Percentiles rank a stretch among this genome's conserved stretches.
These are phyloP conservation scores for Bjerkandera adusta DNA, from an alignment of 1,284 basidiomycete genomes.

Conservation along the genomic window DNA sequence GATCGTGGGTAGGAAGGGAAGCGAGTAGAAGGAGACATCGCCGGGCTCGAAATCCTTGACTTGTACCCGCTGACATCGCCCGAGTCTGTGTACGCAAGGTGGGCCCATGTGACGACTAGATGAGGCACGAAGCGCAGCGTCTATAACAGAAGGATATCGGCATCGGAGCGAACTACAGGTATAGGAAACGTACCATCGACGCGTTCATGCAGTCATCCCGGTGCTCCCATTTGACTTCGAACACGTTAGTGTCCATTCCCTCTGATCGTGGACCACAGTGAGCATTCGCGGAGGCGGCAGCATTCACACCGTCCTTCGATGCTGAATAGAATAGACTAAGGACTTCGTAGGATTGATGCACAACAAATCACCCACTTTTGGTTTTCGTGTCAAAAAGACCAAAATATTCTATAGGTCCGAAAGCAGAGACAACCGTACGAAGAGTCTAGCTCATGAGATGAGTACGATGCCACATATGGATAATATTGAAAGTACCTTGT, in stretches of 20 bases:
- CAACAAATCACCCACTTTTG: conserved; percentile 10
- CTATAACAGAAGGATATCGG: conserved; percentile 34
- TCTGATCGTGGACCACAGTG: conserved; percentile 37
- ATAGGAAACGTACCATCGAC: conserved; percentile 48
- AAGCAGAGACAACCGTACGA: conserved; percentile 44
- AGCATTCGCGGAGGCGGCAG: too few species aligned
- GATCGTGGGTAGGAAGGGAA: background rate
- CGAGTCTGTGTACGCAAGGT: conserved; percentile 32
- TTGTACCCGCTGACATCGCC: conserved; percentile 1
- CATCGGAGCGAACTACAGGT: conserved; percentile 1
- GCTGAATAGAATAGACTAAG: too few species aligned
- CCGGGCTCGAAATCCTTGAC: conserved; percentile 13
- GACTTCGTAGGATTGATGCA: background rate
- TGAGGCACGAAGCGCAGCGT: conserved; percentile 66
- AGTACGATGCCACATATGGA: background rate
- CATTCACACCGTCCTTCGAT: too few species aligned
- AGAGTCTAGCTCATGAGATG: conserved; percentile 39
- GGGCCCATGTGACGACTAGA: conserved; percentile 76
- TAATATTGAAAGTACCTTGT: conserved; percentile 41
- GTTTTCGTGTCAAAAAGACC: conserved; percentile 14
- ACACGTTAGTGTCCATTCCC: conserved; percentile 58
- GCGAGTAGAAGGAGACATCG: conserved; percentile 6
- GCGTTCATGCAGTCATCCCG: conserved; percentile 72
- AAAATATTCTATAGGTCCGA: conserved; percentile 57
- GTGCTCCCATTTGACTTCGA: conserved; percentile 76